Percentiles rank a stretch among this genome's conserved stretches.
Evolutionary conservation across 805 yeast species (phyloP).

Genomic region (Kuraishia borneana): DNA sequence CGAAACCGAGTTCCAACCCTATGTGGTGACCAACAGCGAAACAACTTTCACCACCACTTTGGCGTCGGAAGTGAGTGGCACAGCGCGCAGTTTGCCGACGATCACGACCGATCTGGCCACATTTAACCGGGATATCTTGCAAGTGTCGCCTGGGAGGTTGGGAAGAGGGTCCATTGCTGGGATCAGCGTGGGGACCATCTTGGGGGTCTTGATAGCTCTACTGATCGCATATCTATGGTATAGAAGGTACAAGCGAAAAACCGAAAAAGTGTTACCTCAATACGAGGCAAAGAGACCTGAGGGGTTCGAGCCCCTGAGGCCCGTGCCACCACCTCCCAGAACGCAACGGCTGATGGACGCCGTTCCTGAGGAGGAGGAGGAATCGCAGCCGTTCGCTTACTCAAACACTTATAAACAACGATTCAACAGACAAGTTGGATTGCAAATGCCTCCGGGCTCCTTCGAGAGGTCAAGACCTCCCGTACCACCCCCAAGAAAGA

Average conservation of each 20-base stretch:
- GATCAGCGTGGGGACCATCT: slow-evolving; percentile 13
- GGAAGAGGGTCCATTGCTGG: slow-evolving; percentile 18
- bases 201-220: slow-evolving; percentile 5
- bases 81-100: slow-evolving; percentile 9
- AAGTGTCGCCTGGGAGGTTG: slow-evolving; percentile 1
- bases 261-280: not conserved
- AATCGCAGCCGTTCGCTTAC: no score
- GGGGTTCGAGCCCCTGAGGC: no score
- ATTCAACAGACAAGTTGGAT: no score
- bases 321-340: not conserved
- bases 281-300: no score
- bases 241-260: slow-evolving; percentile 3
- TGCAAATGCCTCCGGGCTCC: not conserved
- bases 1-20: no score
- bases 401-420: no score
- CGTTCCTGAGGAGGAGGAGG: slow-evolving; percentile 2
- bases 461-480: not conserved
- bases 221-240: slow-evolving; percentile 7
- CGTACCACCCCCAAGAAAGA: slow-evolving; percentile 1
- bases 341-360: slow-evolving; percentile 2
- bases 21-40: slow-evolving; percentile 15
- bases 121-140: slow-evolving; percentile 5
- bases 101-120: slow-evolving; percentile 17
- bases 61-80: slow-evolving; percentile 8
- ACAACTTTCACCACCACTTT: slow-evolving; percentile 9